These are phyloP conservation scores for Yamadazyma pseudoaaseri DNA, from an alignment of 1,139 yeast species.

Conservation along the genomic window DNA sequence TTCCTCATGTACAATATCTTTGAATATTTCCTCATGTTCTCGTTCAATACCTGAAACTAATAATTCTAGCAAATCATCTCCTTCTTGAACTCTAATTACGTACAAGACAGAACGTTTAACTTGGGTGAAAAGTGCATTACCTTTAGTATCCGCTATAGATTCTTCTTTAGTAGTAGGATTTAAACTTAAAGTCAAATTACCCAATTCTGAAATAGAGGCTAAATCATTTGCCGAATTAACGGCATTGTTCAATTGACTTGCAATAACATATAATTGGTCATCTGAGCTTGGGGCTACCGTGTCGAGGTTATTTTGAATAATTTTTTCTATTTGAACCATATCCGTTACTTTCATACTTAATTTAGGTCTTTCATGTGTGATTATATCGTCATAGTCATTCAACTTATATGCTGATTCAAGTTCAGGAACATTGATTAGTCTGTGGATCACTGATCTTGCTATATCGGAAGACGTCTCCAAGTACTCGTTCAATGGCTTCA, in stretches of 20 bases:
- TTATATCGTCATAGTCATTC: slow-evolving; percentile 70
- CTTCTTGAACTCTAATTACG: slow-evolving; percentile 78
- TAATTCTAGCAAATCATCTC: slow-evolving; percentile 68
- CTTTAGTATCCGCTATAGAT: slow-evolving; percentile 42
- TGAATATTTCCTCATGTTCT: slow-evolving; percentile 63
- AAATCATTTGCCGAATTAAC: slow-evolving; percentile 39
- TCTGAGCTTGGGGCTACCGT: slow-evolving; percentile 47
- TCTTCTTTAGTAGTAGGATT: slow-evolving; percentile 53
- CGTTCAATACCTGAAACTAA: slow-evolving; percentile 70
- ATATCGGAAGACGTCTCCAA: slow-evolving; percentile 50
- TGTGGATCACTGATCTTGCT: slow-evolving; percentile 42
- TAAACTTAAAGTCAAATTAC: slow-evolving; percentile 38
- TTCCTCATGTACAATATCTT: slow-evolving; percentile 54
- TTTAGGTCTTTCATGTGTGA: slow-evolving; percentile 63
- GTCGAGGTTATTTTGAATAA: slow-evolving; percentile 54
- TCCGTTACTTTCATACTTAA: slow-evolving; percentile 64
- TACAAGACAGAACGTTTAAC: slow-evolving; percentile 80
- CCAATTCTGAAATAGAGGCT: slow-evolving; percentile 41
- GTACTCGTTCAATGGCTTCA: slow-evolving; percentile 80
- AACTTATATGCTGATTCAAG: slow-evolving; percentile 62
- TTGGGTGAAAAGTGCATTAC: slow-evolving; percentile 64
- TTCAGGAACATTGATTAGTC: slow-evolving; percentile 54
- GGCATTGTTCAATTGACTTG: slow-evolving; percentile 30
- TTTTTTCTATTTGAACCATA: slow-evolving; percentile 59
- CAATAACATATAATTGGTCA: slow-evolving; percentile 55